A percentile compares a stretch with the other conserved stretches of the same genome.
Evolutionary conservation across 2,329 filamentous ascomycete species (phyloP).

Genomic region (Cladosporium sp.): DNA sequence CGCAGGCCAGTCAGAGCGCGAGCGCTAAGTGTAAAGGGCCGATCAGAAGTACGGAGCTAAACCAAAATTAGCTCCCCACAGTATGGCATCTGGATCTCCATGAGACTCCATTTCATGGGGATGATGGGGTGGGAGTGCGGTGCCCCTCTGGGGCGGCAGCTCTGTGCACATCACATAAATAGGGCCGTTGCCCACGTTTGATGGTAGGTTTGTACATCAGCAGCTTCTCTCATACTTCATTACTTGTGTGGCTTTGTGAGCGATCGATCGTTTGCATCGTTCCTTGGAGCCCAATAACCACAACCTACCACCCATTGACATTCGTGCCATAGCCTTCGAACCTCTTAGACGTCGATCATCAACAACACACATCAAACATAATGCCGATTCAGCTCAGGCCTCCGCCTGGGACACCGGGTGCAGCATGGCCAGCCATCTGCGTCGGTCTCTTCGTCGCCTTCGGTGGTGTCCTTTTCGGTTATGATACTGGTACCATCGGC

Average conservation of each 20-base stretch:
- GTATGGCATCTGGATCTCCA: constrained; percentile 9
- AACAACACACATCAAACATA: constrained; percentile 8
- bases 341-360: not conserved
- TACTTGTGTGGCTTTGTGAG: too few species aligned
- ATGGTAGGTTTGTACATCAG: constrained; percentile 5
- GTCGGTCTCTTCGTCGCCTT: constrained; percentile 42
- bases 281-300: not conserved
- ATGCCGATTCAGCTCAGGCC: constrained; percentile 45
- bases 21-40: constrained; percentile 11
- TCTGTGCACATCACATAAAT: constrained; percentile 2
- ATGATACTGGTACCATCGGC: constrained; percentile 38
- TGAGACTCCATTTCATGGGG: constrained; percentile 9
- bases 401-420: constrained; percentile 43
- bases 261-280: not conserved
- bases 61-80: constrained; percentile 5
- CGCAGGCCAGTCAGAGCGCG: constrained; percentile 2
- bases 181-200: not conserved
- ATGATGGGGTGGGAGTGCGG: not conserved
- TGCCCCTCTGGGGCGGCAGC: constrained; percentile 7
- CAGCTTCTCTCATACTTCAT: not conserved
- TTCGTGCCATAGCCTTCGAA: not conserved
- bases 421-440: constrained; percentile 44
- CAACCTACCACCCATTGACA: not conserved
- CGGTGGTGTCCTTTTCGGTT: constrained; percentile 29
- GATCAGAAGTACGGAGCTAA: constrained; percentile 11